Conservation (phyloP, 805 yeast species). For the Ogataea trehalophila region DNA sequence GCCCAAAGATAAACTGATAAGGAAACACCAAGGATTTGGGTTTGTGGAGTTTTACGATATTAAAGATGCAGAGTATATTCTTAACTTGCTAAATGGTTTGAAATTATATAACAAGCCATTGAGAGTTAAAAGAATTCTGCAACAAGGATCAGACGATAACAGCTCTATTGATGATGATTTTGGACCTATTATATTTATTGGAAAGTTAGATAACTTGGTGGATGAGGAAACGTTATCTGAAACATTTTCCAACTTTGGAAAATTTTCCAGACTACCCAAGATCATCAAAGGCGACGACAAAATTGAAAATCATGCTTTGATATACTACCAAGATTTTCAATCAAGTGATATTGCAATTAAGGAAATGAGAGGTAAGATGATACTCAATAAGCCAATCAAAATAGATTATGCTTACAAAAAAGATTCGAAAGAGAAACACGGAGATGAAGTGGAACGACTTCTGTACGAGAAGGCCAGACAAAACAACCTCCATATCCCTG, state of each 20-base stretch:
- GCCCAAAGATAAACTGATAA: constrained; percentile 73
- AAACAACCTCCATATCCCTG: constrained; percentile 14
- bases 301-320: constrained; percentile 58
- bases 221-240: constrained; percentile 53
- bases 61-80: constrained; percentile 67
- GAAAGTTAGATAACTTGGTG: constrained; percentile 60
- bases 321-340: constrained; percentile 59
- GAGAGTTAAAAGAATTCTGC: constrained; percentile 44
- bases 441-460: constrained; percentile 71
- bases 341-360: constrained; percentile 68
- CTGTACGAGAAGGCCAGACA: constrained; percentile 42
- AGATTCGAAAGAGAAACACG: constrained; percentile 58
- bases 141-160: constrained; percentile 7
- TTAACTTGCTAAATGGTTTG: constrained; percentile 54
- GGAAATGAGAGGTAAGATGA: constrained; percentile 59
- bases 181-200: constrained; percentile 51
- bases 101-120: constrained; percentile 57
- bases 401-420: constrained; percentile 72
- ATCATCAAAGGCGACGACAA: constrained; percentile 46
- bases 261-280: constrained; percentile 42
- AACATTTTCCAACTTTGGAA: constrained; percentile 69
- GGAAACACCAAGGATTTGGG: constrained; percentile 80
- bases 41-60: constrained; percentile 65
- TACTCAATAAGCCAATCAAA: constrained; percentile 60
- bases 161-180: constrained; percentile 21